These are phyloP conservation scores for Coelastrella sp. DNA, from an alignment of 139 green algal species.

Conservation along the genomic window DNA sequence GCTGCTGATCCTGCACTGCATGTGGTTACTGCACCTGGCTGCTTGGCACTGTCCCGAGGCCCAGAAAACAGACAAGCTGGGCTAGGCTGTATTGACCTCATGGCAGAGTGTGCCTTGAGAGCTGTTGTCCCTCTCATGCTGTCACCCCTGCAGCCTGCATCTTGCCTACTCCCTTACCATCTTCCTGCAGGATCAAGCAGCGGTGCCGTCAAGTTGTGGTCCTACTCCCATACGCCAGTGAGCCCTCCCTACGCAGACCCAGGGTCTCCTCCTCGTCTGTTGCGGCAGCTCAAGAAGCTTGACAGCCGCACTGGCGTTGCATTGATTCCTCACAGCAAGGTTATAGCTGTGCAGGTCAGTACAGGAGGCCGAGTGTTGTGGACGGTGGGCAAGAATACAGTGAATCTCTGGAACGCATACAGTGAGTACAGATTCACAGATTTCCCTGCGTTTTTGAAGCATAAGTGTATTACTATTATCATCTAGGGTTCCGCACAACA, in stretches of 20 bases:
- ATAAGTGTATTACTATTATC: too few relatives aligned
- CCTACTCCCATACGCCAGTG: too few relatives aligned
- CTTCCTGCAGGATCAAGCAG: conserved; percentile 16
- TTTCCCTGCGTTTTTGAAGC: background rate
- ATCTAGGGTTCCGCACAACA: too few relatives aligned
- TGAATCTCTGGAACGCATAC: conserved; percentile 74
- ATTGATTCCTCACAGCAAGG: conserved; percentile 37
- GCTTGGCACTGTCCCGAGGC: too few relatives aligned
- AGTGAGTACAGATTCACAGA: conserved; percentile 38
- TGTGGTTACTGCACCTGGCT: background rate
- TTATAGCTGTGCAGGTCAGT: conserved; percentile 39
- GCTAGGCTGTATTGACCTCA: too few relatives aligned
- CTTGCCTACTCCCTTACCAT: too few relatives aligned
- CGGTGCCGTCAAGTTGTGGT: conserved; percentile 44
- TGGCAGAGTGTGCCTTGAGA: too few relatives aligned
- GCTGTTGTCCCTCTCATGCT: too few relatives aligned
- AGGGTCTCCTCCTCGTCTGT: background rate
- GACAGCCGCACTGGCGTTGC: background rate
- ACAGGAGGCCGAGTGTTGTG: conserved; percentile 67
- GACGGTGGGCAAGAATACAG: conserved; percentile 56
- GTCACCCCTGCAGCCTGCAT: too few relatives aligned
- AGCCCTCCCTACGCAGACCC: background rate
- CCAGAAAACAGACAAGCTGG: too few relatives aligned
- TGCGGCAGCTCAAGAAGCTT: conserved; percentile 42
- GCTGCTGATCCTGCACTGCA: background rate